These are phyloP conservation scores for Fragaria iinumae DNA, from an alignment of 306 rosid species.

Conservation along the genomic window DNA sequence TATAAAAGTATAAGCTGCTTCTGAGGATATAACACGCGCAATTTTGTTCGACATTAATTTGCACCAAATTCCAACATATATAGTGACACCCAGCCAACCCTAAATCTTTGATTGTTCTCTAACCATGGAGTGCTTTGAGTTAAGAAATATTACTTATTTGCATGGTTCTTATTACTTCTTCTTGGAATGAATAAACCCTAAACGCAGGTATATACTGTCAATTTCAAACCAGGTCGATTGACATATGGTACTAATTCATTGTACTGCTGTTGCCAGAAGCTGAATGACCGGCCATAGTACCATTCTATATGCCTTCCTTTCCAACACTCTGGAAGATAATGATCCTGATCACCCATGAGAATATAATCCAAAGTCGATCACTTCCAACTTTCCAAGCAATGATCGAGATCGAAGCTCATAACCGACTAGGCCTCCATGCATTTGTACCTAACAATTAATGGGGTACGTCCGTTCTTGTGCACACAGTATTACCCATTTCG, in stretches of 20 bases:
- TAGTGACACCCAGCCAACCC: background rate
- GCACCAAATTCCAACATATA: background rate
- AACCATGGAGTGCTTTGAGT: background rate
- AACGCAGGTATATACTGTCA: constrained; percentile 17
- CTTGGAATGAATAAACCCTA: background rate
- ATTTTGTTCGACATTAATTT: background rate
- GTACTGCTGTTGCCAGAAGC: constrained; percentile 24
- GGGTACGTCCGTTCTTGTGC: too few relatives aligned
- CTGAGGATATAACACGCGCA: background rate
- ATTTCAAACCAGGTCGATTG: background rate
- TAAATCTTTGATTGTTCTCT: background rate
- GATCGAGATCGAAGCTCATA: background rate
- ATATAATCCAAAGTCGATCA: background rate
- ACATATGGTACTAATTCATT: constrained; percentile 19
- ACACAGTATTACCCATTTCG: too few relatives aligned
- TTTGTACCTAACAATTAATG: background rate
- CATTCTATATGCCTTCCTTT: constrained; percentile 16
- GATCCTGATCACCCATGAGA: constrained; percentile 30
- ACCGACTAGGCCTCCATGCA: background rate
- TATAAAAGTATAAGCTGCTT: too few relatives aligned
- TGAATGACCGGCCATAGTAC: background rate
- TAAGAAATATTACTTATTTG: background rate
- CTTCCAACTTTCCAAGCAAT: background rate
- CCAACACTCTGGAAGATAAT: constrained; percentile 27
- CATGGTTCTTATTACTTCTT: too few relatives aligned